Conservation (phyloP, 2,329 filamentous ascomycete species). For the Penicillium sp. region DNA sequence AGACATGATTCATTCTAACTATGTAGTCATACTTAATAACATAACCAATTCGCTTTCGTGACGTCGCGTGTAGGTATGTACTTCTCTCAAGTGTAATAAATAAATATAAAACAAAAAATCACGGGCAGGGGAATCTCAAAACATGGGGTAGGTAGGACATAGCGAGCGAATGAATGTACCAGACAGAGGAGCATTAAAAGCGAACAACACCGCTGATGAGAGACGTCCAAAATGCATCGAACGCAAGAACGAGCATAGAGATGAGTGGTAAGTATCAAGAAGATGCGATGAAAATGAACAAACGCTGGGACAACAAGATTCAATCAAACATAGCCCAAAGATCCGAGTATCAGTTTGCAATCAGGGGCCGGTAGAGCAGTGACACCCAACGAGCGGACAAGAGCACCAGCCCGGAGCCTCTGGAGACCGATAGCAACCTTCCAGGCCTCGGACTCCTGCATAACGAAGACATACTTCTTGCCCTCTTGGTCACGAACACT, state of each 20-base stretch:
- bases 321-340: conserved; percentile 38
- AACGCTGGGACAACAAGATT: conserved; percentile 1
- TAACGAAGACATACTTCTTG: conserved; percentile 59
- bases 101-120: conserved; percentile 8
- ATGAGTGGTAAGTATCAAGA: conserved; percentile 1
- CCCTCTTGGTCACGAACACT: conserved; percentile 58
- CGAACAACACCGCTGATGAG: conserved; percentile 29
- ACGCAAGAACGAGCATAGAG: conserved; percentile 6
- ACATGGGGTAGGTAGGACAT: conserved; percentile 9
- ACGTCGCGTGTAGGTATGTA: conserved; percentile 19
- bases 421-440: conserved; percentile 59
- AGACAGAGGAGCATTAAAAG: conserved; percentile 20
- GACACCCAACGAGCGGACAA: conserved; percentile 54
- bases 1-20: neutral
- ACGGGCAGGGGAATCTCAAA: conserved; percentile 23
- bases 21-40: conserved; percentile 1
- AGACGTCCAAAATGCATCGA: conserved; percentile 10
- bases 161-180: conserved; percentile 21
- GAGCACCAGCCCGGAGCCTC: conserved; percentile 53
- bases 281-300: conserved; percentile 4
- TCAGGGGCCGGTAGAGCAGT: conserved; percentile 50
- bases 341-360: conserved; percentile 39
- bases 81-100: conserved; percentile 22
- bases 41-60: conserved; percentile 9
- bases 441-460: conserved; percentile 58